Base-by-base conservation (phyloP, 2,329 filamentous ascomycete genomes). In the Fonsecaea erecta region DNA sequence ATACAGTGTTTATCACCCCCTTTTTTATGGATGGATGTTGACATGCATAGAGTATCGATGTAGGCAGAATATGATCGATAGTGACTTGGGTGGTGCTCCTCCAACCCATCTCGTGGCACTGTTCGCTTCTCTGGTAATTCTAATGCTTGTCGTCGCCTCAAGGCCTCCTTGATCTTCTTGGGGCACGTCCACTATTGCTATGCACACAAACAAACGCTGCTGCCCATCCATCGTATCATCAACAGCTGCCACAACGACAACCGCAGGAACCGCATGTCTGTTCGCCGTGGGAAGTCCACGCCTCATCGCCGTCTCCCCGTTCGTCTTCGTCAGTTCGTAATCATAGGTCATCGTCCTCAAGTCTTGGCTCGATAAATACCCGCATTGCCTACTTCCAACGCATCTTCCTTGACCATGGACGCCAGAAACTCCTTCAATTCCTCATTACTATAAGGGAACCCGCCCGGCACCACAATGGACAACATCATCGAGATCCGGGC, bases 401-500 rank as follows among this genome's bases (percentile, higher is more conserved):
- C 86, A 32, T 88, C 88, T 48, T 85, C 86, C 5, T 82, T 81
- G n/a, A 94, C 88, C 86, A 96, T 93, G 65, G 90, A 87, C 8
- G 81, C 86, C 64, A 98, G 78, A 75, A 97, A 90, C 76, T 90
- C 90, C 72, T 88, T 86, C 67, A 98, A 79, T 78, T 98, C 93
- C 75, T 97, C 93, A 73, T 91, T 91, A 67, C 90, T 92, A 84
- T 92, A 97, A 0, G 91, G 87, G 75, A 97, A 97, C 1, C 93
- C 93, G 12, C 92, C 92, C 0, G 91, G 86, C 59, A 97, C 88
- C 64, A 94, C 85, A 85, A 98, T 94, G 78, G 92, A 92, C 83
- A 99, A 84, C 92, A 98, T 97, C 89, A 93, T 96, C 8, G 88
- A 85, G 70, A 99, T 96, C 75, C 93, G 86, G 62, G 83, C 83